Evolutionary conservation across 768 basidiomycete species (phyloP), one percentile per base, ranked within the genome.

Genomic region (Clitopilus hobsonii): DNA sequence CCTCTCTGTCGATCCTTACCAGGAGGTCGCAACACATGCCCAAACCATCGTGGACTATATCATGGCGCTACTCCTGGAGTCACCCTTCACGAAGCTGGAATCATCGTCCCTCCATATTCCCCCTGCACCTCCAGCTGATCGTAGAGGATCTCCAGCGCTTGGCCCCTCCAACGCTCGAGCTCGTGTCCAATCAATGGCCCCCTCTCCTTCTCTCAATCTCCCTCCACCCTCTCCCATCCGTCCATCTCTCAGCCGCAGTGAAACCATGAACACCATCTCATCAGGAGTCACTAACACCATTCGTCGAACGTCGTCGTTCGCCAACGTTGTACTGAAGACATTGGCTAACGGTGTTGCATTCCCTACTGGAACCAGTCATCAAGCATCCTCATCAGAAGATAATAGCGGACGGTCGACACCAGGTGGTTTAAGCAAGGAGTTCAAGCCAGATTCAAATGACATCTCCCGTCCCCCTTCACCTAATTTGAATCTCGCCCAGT

Each of bases 41-140:
- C 89, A 90, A 63, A 94, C 91, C 0, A 85, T 96, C 24, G 81
- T 93, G 26, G 97, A 99, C 70, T 97, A 96, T 65, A 81, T 97
- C 61, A 86, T 91, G 72, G 94, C 93, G 1, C 80, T 94, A 3
- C 81, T 98, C 11, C 74, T 96, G 10, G 93, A 95, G 63, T 94
- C 91, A 1, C 91, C 93, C 0, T 96, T 96, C 66, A 83, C 84
- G 6, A 75, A 84, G 22, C 79, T 95, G 2, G 83, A 88, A 28
- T 80, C 78, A 24, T 82, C 86, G 0, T 82, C 89, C 1, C 72
- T 94, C 20, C 73, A 82, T 36, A 61, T 66, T 0, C 77, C 84
- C 6, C 78, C 80, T 0, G 72, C 77, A 0, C 61, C 67, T 14
- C 75, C 77, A 28, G 59, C 68, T 5, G 79, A 82, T 53, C 64